Evolutionary conservation across 768 basidiomycete species (phyloP).

Genomic region (Amanita molliuscula): DNA sequence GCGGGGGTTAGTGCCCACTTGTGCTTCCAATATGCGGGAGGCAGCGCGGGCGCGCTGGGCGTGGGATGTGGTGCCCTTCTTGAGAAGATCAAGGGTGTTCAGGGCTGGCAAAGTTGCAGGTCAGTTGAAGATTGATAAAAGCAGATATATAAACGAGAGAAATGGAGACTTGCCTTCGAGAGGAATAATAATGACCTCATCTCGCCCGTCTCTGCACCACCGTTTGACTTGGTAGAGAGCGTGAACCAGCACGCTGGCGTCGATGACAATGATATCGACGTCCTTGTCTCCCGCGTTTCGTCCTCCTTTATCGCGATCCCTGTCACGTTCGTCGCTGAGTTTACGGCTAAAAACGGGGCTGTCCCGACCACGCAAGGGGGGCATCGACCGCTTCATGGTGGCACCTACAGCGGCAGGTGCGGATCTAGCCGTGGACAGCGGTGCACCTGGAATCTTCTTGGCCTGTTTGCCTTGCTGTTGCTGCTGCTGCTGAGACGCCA

Average conservation of each 20-base stretch:
- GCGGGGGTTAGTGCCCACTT: conserved; percentile 74
- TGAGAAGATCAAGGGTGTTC: conserved; percentile 85
- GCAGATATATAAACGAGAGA: neutral
- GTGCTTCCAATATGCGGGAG: conserved; percentile 80
- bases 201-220: conserved; percentile 68
- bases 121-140: neutral
- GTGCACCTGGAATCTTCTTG: no score
- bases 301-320: conserved; percentile 10
- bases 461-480: no score
- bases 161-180: conserved; percentile 69
- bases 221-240: conserved; percentile 70
- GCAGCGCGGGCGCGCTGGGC: conserved; percentile 81
- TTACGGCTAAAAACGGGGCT: conserved; percentile 15
- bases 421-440: neutral
- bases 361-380: conserved; percentile 8
- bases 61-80: conserved; percentile 75
- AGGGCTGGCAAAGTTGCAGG: conserved; percentile 58
- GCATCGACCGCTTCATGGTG: neutral
- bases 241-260: conserved; percentile 76
- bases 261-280: conserved; percentile 68
- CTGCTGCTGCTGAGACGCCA: neutral
- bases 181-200: conserved; percentile 75
- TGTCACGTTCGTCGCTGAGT: conserved; percentile 19
- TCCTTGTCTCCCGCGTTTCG: conserved; percentile 29
- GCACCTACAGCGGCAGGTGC: neutral